These are phyloP conservation scores for Globisporangium orthogonon DNA, from an alignment of 352 stramenopile species.

Conservation along the genomic window DNA sequence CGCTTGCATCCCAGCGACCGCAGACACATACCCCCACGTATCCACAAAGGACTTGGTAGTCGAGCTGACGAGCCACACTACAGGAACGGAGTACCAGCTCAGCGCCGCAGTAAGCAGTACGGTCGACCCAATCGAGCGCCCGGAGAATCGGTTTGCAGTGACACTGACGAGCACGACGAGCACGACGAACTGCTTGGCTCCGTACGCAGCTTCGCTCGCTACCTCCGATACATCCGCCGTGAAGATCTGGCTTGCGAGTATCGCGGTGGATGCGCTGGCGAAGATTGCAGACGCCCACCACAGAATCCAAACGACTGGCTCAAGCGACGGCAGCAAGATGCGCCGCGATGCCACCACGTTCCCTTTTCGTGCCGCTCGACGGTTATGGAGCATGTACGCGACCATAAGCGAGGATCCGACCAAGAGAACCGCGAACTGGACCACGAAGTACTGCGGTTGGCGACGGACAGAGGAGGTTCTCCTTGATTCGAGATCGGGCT, in stretches of 20 bases:
- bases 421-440: neutral
- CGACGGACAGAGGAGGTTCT: neutral
- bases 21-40: neutral
- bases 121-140: constrained; percentile 26
- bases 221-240: constrained; percentile 15
- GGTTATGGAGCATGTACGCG: constrained; percentile 48
- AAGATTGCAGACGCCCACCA: constrained; percentile 26
- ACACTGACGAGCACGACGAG: constrained; percentile 25
- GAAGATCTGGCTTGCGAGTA: constrained; percentile 25
- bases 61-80: constrained; percentile 3
- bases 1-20: neutral
- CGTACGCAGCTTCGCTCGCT: constrained; percentile 40
- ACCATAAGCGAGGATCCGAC: constrained; percentile 4
- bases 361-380: constrained; percentile 36
- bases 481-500: neutral
- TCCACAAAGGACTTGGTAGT: neutral
- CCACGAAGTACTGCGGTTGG: neutral
- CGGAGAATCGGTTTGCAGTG: constrained; percentile 28
- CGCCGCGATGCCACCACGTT: constrained; percentile 42
- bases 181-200: constrained; percentile 36
- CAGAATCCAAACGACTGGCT: constrained; percentile 56
- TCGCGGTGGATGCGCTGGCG: constrained; percentile 21
- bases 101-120: constrained; percentile 22
- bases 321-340: constrained; percentile 58
- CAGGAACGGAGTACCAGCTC: constrained; percentile 31